Conservation (phyloP, 1,284 basidiomycete genomes). For the Ganoderma sp. region DNA sequence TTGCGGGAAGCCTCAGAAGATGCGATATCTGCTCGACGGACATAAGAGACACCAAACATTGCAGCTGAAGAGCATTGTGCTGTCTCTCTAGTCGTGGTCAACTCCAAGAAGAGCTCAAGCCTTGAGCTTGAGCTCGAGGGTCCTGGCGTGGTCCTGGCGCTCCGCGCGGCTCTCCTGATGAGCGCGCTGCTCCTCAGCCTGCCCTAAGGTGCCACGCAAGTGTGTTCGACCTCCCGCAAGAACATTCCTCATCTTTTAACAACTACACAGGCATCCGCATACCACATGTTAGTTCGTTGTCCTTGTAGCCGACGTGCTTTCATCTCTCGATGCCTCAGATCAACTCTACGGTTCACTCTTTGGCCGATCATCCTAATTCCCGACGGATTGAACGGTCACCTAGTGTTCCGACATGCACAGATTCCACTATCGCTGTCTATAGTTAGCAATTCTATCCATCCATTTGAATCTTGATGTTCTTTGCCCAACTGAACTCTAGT, state of each 20-base stretch:
- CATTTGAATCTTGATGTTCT: not conserved
- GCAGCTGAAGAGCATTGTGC: too few relatives aligned
- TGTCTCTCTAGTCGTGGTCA: not conserved
- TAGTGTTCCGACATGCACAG: conserved; percentile 59
- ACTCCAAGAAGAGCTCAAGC: not conserved
- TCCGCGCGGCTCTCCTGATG: not conserved
- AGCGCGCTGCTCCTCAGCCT: conserved; percentile 35
- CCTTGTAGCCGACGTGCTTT: conserved; percentile 46
- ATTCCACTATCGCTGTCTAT: too few relatives aligned
- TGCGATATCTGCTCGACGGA: not conserved
- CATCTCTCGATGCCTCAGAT: conserved; percentile 65
- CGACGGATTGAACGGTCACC: conserved; percentile 64
- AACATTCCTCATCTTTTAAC: conserved; percentile 62
- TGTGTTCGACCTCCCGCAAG: not conserved
- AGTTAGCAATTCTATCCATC: not conserved
- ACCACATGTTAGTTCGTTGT: conserved; percentile 63
- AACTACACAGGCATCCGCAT: conserved; percentile 57
- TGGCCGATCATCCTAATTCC: conserved; percentile 57
- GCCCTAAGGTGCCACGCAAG: conserved; percentile 49
- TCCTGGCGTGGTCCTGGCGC: not conserved
- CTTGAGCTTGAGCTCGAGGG: not conserved
- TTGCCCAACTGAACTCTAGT: not conserved
- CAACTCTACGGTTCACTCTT: conserved; percentile 56
- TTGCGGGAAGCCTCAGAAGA: not conserved
- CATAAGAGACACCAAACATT: not conserved